Evolutionary conservation across 345 rosid genomes (phyloP), one percentile per base, ranked within the genome.

Genomic region (Eucalyptus viminalis): DNA sequence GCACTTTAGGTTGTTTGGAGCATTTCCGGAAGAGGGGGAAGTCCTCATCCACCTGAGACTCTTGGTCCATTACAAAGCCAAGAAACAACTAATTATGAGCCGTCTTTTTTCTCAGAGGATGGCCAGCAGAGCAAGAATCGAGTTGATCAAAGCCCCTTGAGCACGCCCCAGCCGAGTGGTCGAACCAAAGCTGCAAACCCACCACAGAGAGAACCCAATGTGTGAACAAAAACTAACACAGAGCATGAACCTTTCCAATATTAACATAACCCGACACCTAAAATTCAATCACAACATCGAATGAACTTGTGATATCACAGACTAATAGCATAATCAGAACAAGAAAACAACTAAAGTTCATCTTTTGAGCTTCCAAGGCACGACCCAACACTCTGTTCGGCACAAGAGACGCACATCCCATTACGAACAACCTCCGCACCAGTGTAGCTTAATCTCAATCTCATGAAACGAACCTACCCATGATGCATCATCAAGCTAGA

Each of bases 1-100:
- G 69, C 24, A 5, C 88, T 86, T 85, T 81, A 49, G 54, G 31
- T 9, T 83, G 81, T 87, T 25, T 83, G 85, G 31, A 49, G 14
- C n/a, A 49, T 86, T 89, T 90, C 31, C 72, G 49, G 87, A 90
- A 90, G 85, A 90, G 89, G 29, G 89, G 89, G 87, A 90, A 90
- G 65, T 43, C 53, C n/a, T 37, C 56, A 24, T 81, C 91, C 11
- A 90, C 47, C 37, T 5, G 49, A 50, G 91, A 80, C 24, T 90
- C 91, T 60, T 62, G 89, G 43, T 90, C 89, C 91, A 90, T 87
- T 43, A 76, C 87, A 19, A 76, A 37, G 47, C 83, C 83, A 40
- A 76, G 47, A 21, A 40, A 76, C 47, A 76, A 19, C 45, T 76
- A 76, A 76, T 44, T 34, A 37, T 14, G 24, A 34, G 43, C 40